Evolutionary conservation across 2,329 filamentous ascomycete species (phyloP).

Genomic region (Trichothecium sympodiale): DNA sequence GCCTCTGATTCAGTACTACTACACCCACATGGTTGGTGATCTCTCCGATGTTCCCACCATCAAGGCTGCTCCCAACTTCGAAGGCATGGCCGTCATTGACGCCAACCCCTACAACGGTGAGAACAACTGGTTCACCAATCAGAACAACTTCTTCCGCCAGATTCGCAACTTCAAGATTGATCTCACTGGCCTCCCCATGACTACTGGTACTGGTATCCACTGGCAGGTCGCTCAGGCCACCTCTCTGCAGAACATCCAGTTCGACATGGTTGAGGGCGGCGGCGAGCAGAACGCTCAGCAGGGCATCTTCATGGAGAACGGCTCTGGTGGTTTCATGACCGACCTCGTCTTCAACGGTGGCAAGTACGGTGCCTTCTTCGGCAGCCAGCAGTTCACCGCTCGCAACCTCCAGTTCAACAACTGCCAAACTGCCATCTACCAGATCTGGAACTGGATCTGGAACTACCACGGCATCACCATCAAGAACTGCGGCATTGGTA

Average conservation of each 20-base stretch:
- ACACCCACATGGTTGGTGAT: conserved; percentile 87
- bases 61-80: conserved; percentile 61
- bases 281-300: conserved; percentile 56
- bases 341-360: conserved; percentile 80
- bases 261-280: conserved; percentile 63
- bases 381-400: conserved; percentile 80
- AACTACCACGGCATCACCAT: conserved; percentile 66
- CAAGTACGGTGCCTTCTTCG: conserved; percentile 65
- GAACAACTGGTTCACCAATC: conserved; percentile 67
- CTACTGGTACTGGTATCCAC: conserved; percentile 60
- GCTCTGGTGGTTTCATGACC: conserved; percentile 73
- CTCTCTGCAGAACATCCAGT: conserved; percentile 68
- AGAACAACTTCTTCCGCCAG: conserved; percentile 77
- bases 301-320: conserved; percentile 78
- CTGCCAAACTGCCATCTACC: conserved; percentile 72
- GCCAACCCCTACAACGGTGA: conserved; percentile 67
- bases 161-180: conserved; percentile 76
- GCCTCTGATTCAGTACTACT: conserved; percentile 79
- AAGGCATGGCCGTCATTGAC: conserved; percentile 82
- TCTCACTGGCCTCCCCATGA: conserved; percentile 51
- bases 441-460: conserved; percentile 92
- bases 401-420: conserved; percentile 74
- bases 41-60: conserved; percentile 59
- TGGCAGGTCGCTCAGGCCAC: conserved; percentile 83
- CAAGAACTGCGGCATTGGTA: conserved; percentile 61